A percentile compares a stretch with the other conserved stretches of the same genome.
phyloP scores from a whole-genome alignment of 2,329 filamentous ascomycete species.

The Pochonia chlamydosporia region DNA sequence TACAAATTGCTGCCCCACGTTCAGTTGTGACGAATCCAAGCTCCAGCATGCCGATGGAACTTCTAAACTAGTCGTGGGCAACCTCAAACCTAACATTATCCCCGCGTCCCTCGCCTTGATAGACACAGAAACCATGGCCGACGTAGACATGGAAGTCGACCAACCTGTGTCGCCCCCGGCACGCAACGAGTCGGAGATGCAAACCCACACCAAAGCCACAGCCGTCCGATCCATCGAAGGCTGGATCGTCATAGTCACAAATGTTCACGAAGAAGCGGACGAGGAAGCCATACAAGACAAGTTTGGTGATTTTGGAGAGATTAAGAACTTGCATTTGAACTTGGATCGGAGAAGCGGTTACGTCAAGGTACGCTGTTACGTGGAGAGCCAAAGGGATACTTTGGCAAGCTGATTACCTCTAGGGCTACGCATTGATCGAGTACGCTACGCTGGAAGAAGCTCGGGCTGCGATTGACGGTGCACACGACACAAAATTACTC shows the following conservation, averaged over 20 bases:
- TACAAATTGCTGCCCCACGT: neutral
- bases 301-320: constrained; percentile 80
- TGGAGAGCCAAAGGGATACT: too few relatives aligned
- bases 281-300: constrained; percentile 77
- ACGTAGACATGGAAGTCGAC: constrained; percentile 57
- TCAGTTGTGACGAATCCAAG: neutral
- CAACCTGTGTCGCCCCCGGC: constrained; percentile 31
- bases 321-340: constrained; percentile 82
- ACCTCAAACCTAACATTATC: neutral
- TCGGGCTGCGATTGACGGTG: constrained; percentile 73
- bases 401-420: too few relatives aligned
- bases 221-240: constrained; percentile 84
- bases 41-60: too few relatives aligned
- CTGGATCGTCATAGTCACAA: constrained; percentile 83
- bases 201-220: constrained; percentile 66
- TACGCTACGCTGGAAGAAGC: constrained; percentile 76
- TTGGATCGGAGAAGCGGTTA: constrained; percentile 78
- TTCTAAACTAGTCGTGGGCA: neutral
- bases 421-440: constrained; percentile 84
- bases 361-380: constrained; percentile 63
- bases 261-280: constrained; percentile 81
- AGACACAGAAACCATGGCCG: constrained; percentile 35
- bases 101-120: neutral
- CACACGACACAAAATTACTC: constrained; percentile 70
- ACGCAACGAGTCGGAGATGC: constrained; percentile 57